Percentiles rank a stretch among this genome's conserved stretches.
Evolutionary conservation across 1,139 yeast genomes (phyloP).

Genomic region (Pichia sp.): DNA sequence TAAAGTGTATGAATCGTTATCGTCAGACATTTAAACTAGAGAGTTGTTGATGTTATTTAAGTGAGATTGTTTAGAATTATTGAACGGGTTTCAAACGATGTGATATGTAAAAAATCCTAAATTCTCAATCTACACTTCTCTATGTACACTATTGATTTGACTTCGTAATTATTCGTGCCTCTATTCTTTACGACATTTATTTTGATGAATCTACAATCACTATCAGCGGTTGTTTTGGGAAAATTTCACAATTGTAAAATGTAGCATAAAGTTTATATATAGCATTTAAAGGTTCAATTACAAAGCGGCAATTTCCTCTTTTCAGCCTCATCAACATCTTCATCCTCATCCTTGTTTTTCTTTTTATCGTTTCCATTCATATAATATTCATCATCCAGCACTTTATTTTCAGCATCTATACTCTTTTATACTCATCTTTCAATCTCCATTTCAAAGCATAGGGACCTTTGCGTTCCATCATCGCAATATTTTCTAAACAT

Average conservation of each 20-base stretch:
- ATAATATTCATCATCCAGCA: constrained; percentile 51
- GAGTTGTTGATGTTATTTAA: too few relatives aligned
- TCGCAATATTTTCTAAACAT: constrained; percentile 83
- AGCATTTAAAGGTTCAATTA: constrained; percentile 3
- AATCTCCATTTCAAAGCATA: constrained; percentile 86
- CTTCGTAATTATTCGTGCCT: too few relatives aligned
- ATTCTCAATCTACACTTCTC: too few relatives aligned
- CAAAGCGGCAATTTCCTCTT: constrained; percentile 28
- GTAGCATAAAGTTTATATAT: not conserved
- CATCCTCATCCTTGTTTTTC: constrained; percentile 30
- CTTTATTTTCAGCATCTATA: constrained; percentile 71
- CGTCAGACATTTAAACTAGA: too few relatives aligned
- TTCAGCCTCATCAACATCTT: constrained; percentile 28
- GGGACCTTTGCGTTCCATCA: constrained; percentile 88
- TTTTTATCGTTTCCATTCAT: constrained; percentile 35
- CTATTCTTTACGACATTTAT: too few relatives aligned
- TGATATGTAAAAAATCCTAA: too few relatives aligned
- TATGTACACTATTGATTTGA: too few relatives aligned
- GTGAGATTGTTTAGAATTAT: too few relatives aligned
- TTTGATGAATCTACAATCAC: too few relatives aligned
- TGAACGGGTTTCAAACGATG: too few relatives aligned
- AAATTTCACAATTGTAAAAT: not conserved
- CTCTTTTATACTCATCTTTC: constrained; percentile 83
- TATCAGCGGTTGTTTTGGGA: too few relatives aligned
- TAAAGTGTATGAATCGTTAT: too few relatives aligned